A percentile compares a stretch with the other conserved stretches of the same genome.
phyloP scores from a whole-genome alignment of 179 eudicot species.

The Sideroxylon spinosum region DNA sequence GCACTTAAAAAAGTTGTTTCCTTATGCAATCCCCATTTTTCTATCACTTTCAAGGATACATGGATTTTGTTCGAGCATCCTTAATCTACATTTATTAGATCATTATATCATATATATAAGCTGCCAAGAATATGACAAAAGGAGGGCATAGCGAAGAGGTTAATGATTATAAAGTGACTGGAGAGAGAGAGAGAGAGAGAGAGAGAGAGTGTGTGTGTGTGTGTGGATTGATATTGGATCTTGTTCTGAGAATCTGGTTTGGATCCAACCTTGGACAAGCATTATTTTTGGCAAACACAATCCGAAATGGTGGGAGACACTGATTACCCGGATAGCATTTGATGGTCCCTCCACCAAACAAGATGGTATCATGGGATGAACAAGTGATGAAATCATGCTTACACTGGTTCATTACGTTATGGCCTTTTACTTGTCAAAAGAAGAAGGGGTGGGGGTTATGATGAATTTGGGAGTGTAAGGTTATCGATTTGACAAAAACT shows the following conservation, averaged over 20 bases:
- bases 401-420: not conserved
- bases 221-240: too few species aligned
- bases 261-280: too few species aligned
- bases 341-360: not conserved
- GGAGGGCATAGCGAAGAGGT: not conserved
- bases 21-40: not conserved
- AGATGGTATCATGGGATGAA: not conserved
- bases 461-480: not conserved
- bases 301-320: not conserved
- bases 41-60: not conserved
- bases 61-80: not conserved
- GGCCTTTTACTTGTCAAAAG: too few species aligned
- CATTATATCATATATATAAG: not conserved
- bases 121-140: not conserved
- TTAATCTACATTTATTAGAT: not conserved
- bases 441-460: not conserved
- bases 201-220: too few species aligned
- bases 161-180: not conserved
- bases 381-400: not conserved
- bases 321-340: not conserved
- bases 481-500: too few species aligned
- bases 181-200: not conserved
- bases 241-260: too few species aligned
- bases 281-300: too few species aligned
- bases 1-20: conserved; percentile 1